Evolutionary conservation across 2,329 filamentous ascomycete species (phyloP).

Genomic region (Leptographium lundbergii): DNA sequence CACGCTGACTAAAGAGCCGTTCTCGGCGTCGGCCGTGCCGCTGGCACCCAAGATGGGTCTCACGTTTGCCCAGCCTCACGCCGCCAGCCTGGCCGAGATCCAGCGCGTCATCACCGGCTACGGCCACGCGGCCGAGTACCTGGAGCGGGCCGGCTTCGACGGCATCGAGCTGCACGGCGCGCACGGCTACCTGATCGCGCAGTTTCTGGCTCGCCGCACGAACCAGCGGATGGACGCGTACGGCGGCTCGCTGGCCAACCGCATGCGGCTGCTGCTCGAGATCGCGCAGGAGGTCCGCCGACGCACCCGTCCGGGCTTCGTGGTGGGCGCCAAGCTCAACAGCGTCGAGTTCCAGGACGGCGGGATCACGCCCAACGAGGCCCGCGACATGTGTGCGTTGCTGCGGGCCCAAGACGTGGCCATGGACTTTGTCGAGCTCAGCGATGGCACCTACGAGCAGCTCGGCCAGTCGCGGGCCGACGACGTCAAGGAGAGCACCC

Average conservation of each 20-base stretch:
- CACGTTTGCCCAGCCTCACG: conserved; percentile 34
- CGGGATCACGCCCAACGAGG: conserved; percentile 38
- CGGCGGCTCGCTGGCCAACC: conserved; percentile 30
- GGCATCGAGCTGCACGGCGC: conserved; percentile 37
- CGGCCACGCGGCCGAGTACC: conserved; percentile 46
- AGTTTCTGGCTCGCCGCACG: conserved; percentile 36
- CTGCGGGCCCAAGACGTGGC: conserved; percentile 27
- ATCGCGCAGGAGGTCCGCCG: conserved; percentile 23
- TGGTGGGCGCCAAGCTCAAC: conserved; percentile 46
- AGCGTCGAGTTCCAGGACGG: conserved; percentile 41
- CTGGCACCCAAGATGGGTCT: conserved; percentile 15
- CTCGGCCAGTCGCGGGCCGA: conserved; percentile 26
- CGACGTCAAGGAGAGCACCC: conserved; percentile 40
- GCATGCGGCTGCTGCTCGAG: conserved; percentile 31
- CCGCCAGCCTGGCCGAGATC: conserved; percentile 42
- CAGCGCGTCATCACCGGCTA: conserved; percentile 45
- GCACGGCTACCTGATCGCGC: conserved; percentile 36
- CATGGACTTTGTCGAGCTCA: conserved; percentile 47
- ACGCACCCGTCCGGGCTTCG: conserved; percentile 20
- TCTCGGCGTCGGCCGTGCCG: conserved; percentile 24
- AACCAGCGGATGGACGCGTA: conserved; percentile 40
- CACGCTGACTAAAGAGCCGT: conserved; percentile 21
- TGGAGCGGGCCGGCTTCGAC: conserved; percentile 48
- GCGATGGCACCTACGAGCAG: conserved; percentile 46
- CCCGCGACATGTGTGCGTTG: conserved; percentile 28